phyloP scores from a whole-genome alignment of 1,284 basidiomycete species.

The Sanghuangporus baumii region DNA sequence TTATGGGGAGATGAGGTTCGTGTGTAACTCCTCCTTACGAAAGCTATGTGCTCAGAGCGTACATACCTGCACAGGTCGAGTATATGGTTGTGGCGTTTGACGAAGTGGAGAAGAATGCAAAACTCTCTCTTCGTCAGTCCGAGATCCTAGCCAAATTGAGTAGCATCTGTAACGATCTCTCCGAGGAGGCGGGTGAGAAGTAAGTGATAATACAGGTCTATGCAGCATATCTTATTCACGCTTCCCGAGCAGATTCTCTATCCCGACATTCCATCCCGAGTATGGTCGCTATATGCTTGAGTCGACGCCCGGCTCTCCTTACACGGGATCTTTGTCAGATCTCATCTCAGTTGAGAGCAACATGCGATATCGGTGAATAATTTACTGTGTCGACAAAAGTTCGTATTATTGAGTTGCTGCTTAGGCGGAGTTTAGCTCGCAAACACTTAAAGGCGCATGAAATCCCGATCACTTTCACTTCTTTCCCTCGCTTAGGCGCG shows the following conservation, averaged over 20 bases:
- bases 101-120: constrained; percentile 73
- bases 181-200: constrained; percentile 54
- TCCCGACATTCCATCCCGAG: constrained; percentile 97
- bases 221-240: constrained; percentile 14
- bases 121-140: constrained; percentile 86
- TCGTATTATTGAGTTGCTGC: constrained; percentile 14
- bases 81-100: constrained; percentile 95
- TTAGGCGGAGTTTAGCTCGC: constrained; percentile 79
- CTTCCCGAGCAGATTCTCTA: constrained; percentile 45
- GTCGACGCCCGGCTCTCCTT: constrained; percentile 93
- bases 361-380: constrained; percentile 80
- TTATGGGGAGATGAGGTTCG: constrained; percentile 98
- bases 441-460: constrained; percentile 83
- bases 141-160: constrained; percentile 88
- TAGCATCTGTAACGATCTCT: constrained; percentile 62
- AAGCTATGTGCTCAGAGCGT: neutral
- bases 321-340: constrained; percentile 82
- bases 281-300: constrained; percentile 99
- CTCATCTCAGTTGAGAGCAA: constrained; percentile 88
- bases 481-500: constrained; percentile 90
- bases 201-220: constrained; percentile 30
- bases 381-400: constrained; percentile 18
- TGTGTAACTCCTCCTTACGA: neutral
- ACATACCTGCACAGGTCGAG: constrained; percentile 62
- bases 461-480: constrained; percentile 89